These are phyloP conservation scores for Tetrahymena elliotti DNA, from an alignment of 73 alveolate genomes.

Conservation along the genomic window DNA sequence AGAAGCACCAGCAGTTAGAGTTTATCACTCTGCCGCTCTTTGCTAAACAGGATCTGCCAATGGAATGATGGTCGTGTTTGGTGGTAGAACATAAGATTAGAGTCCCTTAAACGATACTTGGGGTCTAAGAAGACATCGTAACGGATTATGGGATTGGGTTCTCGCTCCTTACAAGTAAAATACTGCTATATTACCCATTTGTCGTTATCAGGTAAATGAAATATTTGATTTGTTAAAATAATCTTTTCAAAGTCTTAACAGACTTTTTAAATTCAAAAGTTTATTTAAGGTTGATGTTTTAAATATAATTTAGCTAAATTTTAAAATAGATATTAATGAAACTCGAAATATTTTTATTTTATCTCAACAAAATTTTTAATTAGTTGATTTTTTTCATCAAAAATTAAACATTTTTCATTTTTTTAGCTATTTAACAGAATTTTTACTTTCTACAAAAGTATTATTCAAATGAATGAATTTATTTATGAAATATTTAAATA, in stretches of 20 bases:
- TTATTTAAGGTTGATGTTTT: not conserved
- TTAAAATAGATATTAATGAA: no score
- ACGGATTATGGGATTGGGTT: constrained; percentile 99
- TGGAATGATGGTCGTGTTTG: constrained; percentile 97
- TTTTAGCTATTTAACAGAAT: no score
- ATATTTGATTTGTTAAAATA: not conserved
- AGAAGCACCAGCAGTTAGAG: constrained; percentile 86
- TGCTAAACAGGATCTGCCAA: constrained; percentile 96
- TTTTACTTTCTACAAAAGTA: no score
- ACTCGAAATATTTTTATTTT: no score
- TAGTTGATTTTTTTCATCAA: no score
- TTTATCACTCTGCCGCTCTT: constrained; percentile 93
- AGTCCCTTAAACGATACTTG: constrained; percentile 91
- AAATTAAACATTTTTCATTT: no score
- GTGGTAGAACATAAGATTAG: constrained; percentile 81
- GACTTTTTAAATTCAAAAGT: not conserved
- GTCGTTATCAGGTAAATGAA: constrained; percentile 20
- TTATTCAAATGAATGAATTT: no score
- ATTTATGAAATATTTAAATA: no score
- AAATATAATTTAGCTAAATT: not conserved
- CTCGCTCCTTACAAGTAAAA: constrained; percentile 81
- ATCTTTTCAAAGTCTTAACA: not conserved
- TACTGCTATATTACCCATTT: constrained; percentile 52
- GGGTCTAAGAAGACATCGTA: constrained; percentile 97
- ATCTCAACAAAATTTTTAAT: no score